Base-by-base conservation (phyloP, 2,329 filamentous ascomycete species). In the Amauroascus verrucosus region DNA sequence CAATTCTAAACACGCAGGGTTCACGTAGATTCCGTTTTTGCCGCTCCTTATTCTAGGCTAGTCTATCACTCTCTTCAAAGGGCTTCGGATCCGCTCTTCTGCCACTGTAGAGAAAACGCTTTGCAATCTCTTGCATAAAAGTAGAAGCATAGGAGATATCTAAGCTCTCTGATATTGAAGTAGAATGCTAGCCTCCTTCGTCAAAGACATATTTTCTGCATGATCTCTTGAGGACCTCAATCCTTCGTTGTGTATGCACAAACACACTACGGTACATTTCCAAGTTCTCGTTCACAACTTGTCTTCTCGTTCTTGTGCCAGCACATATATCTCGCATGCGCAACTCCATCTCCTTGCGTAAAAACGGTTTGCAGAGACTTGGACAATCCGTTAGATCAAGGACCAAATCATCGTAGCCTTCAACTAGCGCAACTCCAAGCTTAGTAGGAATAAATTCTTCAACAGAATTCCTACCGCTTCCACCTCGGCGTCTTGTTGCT, bases 291-390 rank as follows among this genome's bases (percentile, higher is more conserved):
- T 83, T 77, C 40, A 98, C 78, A 45, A 98, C 87, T 18, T 81
- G 79, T 51, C 80, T 77, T 63, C 82, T 84, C 32, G 84, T 86
- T 59, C 82, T 85, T 49, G 80, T 82, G 24, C 93, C 93, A 56
- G 91, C 89, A 70, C 93, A 97, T 54, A 98, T 96, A 54, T 87
- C 88, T 67, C 90, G 93, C 91, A 98, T 96, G 67, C 89, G 88
- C 57, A 88, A 73, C 70, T 98, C 93, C 88, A 96, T 96, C 75
- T 98, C 89, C 70, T 97, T 97, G 54, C 93, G 84, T 56, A 98
- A 74, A 66, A 97, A 97, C 0, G 93, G 93, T 70, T 97, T 97
- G 67, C 89, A 88, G 48, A 98, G 78, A 64, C 89, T 96, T 41
- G 69, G 67, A 45, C 68, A 70, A 57, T 72, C 68, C 9, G 65